These are phyloP conservation scores for Obba rivulosa DNA, from an alignment of 768 basidiomycete species.

Conservation along the genomic window DNA sequence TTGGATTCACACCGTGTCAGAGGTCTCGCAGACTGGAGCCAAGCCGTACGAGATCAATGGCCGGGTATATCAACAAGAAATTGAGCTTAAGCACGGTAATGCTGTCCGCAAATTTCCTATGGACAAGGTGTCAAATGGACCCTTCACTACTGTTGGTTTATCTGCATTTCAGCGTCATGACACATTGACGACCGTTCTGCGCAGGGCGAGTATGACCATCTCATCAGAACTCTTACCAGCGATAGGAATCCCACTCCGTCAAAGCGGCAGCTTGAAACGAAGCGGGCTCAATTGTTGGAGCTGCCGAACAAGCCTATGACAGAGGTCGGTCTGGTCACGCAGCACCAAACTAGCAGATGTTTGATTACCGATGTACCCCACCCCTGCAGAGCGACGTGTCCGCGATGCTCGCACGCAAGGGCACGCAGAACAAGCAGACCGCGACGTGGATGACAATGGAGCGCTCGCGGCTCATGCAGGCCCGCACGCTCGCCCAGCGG, in stretches of 20 bases:
- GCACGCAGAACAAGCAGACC: constrained; percentile 28
- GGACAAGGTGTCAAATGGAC: constrained; percentile 82
- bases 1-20: background rate
- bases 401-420: constrained; percentile 73
- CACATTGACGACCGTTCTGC: background rate
- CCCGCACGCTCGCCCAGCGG: constrained; percentile 67
- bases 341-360: background rate
- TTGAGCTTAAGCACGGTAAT: constrained; percentile 77
- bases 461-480: constrained; percentile 61
- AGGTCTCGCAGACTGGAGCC: constrained; percentile 35
- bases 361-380: background rate
- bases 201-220: constrained; percentile 72
- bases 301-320: constrained; percentile 62
- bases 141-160: constrained; percentile 53
- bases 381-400: constrained; percentile 65
- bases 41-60: constrained; percentile 75
- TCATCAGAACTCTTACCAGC: constrained; percentile 34
- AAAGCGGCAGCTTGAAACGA: constrained; percentile 60
- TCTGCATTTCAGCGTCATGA: background rate
- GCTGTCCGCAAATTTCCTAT: constrained; percentile 59
- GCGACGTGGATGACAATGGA: constrained; percentile 41
- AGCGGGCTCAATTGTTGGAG: constrained; percentile 55
- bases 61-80: constrained; percentile 52
- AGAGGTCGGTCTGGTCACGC: constrained; percentile 46
- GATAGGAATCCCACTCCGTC: constrained; percentile 67